Evolutionary conservation across 1,284 basidiomycete species (phyloP).

Genomic region (Abortiporus biennis): DNA sequence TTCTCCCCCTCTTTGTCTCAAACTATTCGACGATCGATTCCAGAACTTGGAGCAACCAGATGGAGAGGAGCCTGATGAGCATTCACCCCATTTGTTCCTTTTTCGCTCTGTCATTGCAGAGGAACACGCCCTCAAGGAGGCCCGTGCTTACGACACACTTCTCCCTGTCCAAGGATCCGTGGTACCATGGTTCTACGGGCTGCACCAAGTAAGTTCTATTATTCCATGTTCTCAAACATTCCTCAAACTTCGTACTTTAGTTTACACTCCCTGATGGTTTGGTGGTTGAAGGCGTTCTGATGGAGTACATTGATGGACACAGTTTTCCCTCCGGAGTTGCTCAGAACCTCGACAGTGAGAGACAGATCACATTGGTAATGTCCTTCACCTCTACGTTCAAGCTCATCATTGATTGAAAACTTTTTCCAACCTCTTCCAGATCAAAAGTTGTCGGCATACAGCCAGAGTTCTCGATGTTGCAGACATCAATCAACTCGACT

Average conservation of each 20-base stretch:
- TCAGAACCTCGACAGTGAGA: not conserved
- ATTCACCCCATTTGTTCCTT: no score
- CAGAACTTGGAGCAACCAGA: constrained; percentile 15
- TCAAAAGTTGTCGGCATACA: constrained; percentile 6
- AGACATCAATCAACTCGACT: constrained; percentile 4
- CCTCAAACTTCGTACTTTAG: not conserved
- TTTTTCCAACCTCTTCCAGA: not conserved
- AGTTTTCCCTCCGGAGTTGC: not conserved
- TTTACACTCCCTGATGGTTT: constrained; percentile 1
- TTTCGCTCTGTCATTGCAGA: not conserved
- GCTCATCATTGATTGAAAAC: no score
- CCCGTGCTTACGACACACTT: constrained; percentile 1
- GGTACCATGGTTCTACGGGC: not conserved
- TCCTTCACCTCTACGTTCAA: no score
- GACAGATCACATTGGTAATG: not conserved
- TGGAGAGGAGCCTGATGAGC: constrained; percentile 29
- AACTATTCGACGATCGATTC: constrained; percentile 1
- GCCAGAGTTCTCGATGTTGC: constrained; percentile 5
- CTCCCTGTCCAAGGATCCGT: not conserved
- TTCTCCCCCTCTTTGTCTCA: not conserved
- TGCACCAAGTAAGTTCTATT: constrained; percentile 1
- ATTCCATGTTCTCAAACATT: not conserved
- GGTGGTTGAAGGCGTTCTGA: not conserved
- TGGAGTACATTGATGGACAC: constrained; percentile 3
- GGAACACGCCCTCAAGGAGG: not conserved